phyloP scores from a whole-genome alignment of 2,329 filamentous ascomycete species.

The Thelonectria rubi region DNA sequence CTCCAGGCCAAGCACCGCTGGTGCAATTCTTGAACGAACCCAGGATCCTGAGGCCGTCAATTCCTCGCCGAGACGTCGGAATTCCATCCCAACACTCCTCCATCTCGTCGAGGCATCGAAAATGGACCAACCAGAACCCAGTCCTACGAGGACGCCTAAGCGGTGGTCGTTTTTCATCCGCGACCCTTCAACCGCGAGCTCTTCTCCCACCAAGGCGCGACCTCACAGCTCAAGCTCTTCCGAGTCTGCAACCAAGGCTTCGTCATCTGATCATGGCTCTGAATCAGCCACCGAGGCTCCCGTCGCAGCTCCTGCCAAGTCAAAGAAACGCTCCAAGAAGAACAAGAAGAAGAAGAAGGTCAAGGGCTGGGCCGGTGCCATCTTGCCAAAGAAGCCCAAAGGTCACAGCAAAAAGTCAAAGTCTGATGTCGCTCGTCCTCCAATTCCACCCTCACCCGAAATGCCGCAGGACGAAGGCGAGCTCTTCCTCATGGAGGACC shows the following conservation, averaged over 20 bases:
- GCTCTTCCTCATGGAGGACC: slow-evolving; percentile 42
- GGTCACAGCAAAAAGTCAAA: slow-evolving; percentile 55
- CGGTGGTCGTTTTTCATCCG: slow-evolving; percentile 71
- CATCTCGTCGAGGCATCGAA: slow-evolving; percentile 50
- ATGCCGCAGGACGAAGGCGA: slow-evolving; percentile 43
- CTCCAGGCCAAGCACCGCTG: slow-evolving; percentile 74
- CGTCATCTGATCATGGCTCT: slow-evolving; percentile 50
- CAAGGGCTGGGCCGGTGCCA: slow-evolving; percentile 75
- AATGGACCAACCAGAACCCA: slow-evolving; percentile 52
- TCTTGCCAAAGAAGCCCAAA: slow-evolving; percentile 71
- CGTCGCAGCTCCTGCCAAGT: slow-evolving; percentile 33
- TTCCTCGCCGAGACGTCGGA: slow-evolving; percentile 60
- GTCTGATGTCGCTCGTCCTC: slow-evolving; percentile 50
- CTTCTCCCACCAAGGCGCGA: slow-evolving; percentile 57
- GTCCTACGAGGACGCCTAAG: slow-evolving; percentile 61
- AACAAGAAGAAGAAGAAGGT: slow-evolving; percentile 71
- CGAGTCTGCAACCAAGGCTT: slow-evolving; percentile 47
- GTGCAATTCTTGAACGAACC: slow-evolving; percentile 69
- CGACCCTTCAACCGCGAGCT: slow-evolving; percentile 60
- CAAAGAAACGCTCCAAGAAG: slow-evolving; percentile 47
- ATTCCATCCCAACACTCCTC: slow-evolving; percentile 66
- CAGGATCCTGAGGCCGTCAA: slow-evolving; percentile 34
- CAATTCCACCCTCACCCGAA: slow-evolving; percentile 56
- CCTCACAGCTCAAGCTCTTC: slow-evolving; percentile 58
- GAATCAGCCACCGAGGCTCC: slow-evolving; percentile 41